Conservation (phyloP, 257 asterid species). For the Haberlea rhodopensis region DNA sequence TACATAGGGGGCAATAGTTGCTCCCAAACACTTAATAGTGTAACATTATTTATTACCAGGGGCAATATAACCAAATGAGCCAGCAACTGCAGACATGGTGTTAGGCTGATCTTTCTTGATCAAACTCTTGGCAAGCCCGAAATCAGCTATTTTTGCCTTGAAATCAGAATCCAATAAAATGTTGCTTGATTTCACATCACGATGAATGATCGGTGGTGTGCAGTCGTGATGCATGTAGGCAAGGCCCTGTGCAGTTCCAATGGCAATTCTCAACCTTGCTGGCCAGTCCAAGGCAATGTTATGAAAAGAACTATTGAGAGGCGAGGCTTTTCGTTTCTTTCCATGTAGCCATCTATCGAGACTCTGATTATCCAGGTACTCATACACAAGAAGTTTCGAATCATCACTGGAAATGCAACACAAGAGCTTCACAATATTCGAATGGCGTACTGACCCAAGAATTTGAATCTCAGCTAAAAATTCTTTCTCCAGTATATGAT, state of each 20-base stretch:
- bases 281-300: constrained; percentile 44
- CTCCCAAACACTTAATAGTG: neutral
- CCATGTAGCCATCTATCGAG: constrained; percentile 50
- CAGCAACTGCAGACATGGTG: constrained; percentile 57
- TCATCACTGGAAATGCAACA: constrained; percentile 51
- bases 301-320: neutral
- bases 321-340: constrained; percentile 32
- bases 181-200: constrained; percentile 52
- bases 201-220: constrained; percentile 44
- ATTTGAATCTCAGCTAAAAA: constrained; percentile 48
- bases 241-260: constrained; percentile 56
- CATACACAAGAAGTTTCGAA: constrained; percentile 50
- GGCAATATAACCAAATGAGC: constrained; percentile 58
- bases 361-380: constrained; percentile 52
- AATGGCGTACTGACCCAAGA: constrained; percentile 48
- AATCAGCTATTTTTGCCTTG: constrained; percentile 47
- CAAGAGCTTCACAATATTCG: constrained; percentile 53
- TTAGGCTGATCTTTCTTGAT: constrained; percentile 34
- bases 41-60: constrained; percentile 38
- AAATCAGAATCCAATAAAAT: constrained; percentile 46
- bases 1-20: too few species aligned
- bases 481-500: constrained; percentile 41
- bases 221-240: constrained; percentile 64
- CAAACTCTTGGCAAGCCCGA: constrained; percentile 46
- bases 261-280: constrained; percentile 41